A percentile compares a stretch with the other conserved stretches of the same genome.
Evolutionary conservation across 2,329 filamentous ascomycete genomes (phyloP).

Genomic region (Diaporthe batatas): DNA sequence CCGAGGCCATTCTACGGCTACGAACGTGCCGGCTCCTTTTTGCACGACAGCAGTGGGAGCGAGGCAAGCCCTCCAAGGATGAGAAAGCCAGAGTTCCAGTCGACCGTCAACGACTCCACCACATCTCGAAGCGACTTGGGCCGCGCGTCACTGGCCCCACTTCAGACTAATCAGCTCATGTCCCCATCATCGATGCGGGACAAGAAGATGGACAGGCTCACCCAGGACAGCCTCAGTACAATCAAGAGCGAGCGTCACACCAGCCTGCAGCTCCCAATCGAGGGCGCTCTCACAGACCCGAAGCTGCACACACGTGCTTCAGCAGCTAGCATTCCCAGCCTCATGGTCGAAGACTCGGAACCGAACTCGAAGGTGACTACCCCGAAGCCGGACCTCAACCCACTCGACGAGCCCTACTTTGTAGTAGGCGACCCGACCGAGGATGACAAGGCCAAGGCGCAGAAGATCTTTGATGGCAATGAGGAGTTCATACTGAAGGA

Average conservation of each 20-base stretch:
- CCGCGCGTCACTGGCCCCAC: slow-evolving; percentile 31
- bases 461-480: slow-evolving; percentile 85
- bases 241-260: slow-evolving; percentile 49
- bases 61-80: slow-evolving; percentile 54
- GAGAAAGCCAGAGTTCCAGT: slow-evolving; percentile 26
- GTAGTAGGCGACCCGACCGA: slow-evolving; percentile 71
- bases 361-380: slow-evolving; percentile 52
- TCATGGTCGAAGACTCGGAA: slow-evolving; percentile 59
- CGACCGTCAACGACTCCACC: not conserved
- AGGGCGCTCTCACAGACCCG: slow-evolving; percentile 55
- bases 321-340: slow-evolving; percentile 55
- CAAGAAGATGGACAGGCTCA: slow-evolving; percentile 41
- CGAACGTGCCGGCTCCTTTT: slow-evolving; percentile 62
- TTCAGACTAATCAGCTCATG: slow-evolving; percentile 33
- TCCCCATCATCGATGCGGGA: slow-evolving; percentile 36
- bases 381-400: slow-evolving; percentile 50
- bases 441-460: slow-evolving; percentile 82
- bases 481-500: slow-evolving; percentile 85
- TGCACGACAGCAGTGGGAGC: slow-evolving; percentile 66
- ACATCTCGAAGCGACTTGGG: slow-evolving; percentile 8
- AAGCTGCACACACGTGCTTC: slow-evolving; percentile 50
- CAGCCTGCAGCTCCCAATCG: slow-evolving; percentile 59
- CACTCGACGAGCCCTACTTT: slow-evolving; percentile 70
- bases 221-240: slow-evolving; percentile 45
- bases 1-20: slow-evolving; percentile 50